Base-by-base conservation (phyloP, 139 green algal genomes). In the Chlamydomonas schloesseri region DNA sequence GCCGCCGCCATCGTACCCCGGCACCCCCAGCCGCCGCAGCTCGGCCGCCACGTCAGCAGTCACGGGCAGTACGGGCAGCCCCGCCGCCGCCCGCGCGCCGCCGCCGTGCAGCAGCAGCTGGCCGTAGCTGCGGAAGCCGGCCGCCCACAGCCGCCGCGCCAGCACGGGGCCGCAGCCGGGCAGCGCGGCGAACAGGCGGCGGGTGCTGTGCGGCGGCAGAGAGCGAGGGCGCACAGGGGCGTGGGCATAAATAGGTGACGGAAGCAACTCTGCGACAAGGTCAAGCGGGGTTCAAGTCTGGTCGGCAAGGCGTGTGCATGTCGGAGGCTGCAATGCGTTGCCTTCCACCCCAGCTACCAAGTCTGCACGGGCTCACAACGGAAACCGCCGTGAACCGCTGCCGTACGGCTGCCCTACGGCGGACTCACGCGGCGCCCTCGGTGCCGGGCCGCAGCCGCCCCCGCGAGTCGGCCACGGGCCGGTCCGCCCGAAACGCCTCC, bases 111-210 rank as follows among this genome's bases (percentile, higher is more conserved):
- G 20, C 69, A 29, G 13, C 69, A 74, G 26, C 69, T 74, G 20
- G 53, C 79, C 53, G 13, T 79, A 71, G 17, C 47, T 65, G 31
- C 81, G 81, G 29, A 80, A 74, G 46, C 83, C 83, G 8, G 29
- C 29, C 13, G 65, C 67, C 74, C 74, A 92, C 80, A 82, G 89
- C 0, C 53, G 31, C 0, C 65, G 24, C 10, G 89, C 89, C 28
- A 84, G 76, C 1, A 64, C 71, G 29, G 84, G 73, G 23, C 84
- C 89, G 6, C 89, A 84, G 29, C 89, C 89, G 11, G 89, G 89
- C 36, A 92, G 69, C 21, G 65, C n/a, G 58, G 42, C 50, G 68
- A 88, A 88, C 67, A 80, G 62, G 34, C 64, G 64, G 10, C 75
- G 64, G 2, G 84, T 84, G 36, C 74, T 88, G 62, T 37, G 42